These are phyloP conservation scores for Nicotiana undulata DNA, from an alignment of 257 asterid genomes.

Conservation along the genomic window DNA sequence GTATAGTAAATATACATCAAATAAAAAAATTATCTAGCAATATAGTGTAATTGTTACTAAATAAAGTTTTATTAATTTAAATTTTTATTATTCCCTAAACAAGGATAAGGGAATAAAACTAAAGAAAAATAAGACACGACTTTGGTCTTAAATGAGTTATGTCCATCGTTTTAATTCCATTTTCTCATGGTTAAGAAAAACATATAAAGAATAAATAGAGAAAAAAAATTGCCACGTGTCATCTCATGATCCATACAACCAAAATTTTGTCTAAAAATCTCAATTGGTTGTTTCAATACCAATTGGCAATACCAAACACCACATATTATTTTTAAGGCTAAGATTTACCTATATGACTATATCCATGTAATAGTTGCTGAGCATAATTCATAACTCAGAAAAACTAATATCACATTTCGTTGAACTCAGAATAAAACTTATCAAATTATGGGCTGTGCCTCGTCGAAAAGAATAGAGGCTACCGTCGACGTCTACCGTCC, in stretches of 20 bases:
- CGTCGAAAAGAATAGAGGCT: conserved; percentile 58
- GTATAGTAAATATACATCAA: too few relatives aligned
- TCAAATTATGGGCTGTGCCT: conserved; percentile 63
- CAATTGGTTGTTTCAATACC: conserved; percentile 14
- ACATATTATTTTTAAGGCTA: conserved; percentile 14
- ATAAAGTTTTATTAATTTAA: too few relatives aligned
- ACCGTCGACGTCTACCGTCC: conserved; percentile 69
- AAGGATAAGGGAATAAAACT: too few relatives aligned
- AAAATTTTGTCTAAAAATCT: neutral
- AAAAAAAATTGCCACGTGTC: neutral
- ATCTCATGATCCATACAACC: neutral
- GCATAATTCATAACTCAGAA: neutral
- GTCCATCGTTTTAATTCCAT: neutral
- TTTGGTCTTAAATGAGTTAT: neutral
- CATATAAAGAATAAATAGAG: neutral
- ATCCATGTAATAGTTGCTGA: neutral
- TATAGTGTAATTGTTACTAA: neutral
- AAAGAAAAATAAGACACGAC: neutral
- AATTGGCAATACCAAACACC: conserved; percentile 14
- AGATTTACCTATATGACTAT: neutral
- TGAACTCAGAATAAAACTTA: neutral
- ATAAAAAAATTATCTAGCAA: too few relatives aligned
- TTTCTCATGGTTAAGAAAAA: neutral
- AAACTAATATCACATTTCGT: neutral
- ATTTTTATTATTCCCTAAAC: neutral